A percentile compares a stretch with the other conserved stretches of the same genome.
These are phyloP conservation scores for Pythium folliculosum DNA, from an alignment of 352 stramenopile genomes.

Conservation along the genomic window DNA sequence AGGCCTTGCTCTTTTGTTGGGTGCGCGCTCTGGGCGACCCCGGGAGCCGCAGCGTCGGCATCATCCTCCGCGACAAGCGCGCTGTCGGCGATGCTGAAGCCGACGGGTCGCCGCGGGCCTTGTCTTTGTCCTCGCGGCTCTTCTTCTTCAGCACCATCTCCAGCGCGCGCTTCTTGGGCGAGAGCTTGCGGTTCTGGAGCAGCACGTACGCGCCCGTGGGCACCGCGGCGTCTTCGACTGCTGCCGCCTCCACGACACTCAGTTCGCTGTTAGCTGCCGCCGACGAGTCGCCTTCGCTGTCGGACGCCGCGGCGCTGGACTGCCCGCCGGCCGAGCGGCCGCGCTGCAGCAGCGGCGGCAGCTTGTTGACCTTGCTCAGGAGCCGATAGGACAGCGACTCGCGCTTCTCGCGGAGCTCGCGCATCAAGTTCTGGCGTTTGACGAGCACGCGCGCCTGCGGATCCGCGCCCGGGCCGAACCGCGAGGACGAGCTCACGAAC, in stretches of 20 bases:
- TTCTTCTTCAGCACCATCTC: constrained; percentile 73
- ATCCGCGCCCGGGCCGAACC: constrained; percentile 54
- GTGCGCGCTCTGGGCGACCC: constrained; percentile 20
- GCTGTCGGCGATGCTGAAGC: not conserved
- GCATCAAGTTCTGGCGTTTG: constrained; percentile 73
- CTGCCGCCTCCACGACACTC: not conserved
- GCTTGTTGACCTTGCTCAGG: constrained; percentile 55
- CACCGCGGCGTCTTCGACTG: constrained; percentile 17
- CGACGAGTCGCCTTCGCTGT: not conserved
- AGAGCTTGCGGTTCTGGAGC: constrained; percentile 66
- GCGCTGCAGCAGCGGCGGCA: constrained; percentile 50
- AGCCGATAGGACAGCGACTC: constrained; percentile 72
- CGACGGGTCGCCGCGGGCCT: not conserved
- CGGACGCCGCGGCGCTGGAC: not conserved
- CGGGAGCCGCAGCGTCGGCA: constrained; percentile 23
- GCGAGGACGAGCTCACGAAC: constrained; percentile 58
- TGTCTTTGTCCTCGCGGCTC: constrained; percentile 40
- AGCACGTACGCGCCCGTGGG: constrained; percentile 57
- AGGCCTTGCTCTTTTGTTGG: not conserved
- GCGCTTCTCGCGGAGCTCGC: constrained; percentile 70
- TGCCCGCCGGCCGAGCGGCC: constrained; percentile 12
- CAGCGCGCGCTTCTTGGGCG: constrained; percentile 66
- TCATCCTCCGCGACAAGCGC: constrained; percentile 17
- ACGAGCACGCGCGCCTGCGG: constrained; percentile 57
- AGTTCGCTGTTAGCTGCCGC: not conserved